Evolutionary conservation across 495 filamentous ascomycete genomes (phyloP).

Genomic region (Penicillium ochrochloron): DNA sequence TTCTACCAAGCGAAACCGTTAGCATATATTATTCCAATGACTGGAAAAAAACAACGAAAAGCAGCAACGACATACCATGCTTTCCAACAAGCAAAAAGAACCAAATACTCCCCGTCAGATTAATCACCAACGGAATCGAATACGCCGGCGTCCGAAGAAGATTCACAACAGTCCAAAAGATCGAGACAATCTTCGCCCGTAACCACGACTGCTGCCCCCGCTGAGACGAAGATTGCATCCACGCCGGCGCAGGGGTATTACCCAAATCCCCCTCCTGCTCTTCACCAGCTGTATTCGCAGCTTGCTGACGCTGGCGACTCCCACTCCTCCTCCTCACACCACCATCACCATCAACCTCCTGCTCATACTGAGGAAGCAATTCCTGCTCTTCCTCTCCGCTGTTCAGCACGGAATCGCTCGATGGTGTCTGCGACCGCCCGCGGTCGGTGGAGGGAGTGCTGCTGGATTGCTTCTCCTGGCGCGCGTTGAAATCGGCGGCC

Average conservation of each 20-base stretch:
- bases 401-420: background rate
- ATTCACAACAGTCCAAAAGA: constrained; percentile 76
- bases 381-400: constrained; percentile 30
- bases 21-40: background rate
- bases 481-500: constrained; percentile 61
- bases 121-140: constrained; percentile 81
- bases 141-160: constrained; percentile 81
- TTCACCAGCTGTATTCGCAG: background rate
- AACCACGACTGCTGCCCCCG: constrained; percentile 44
- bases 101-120: constrained; percentile 95
- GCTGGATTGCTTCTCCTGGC: constrained; percentile 38
- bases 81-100: constrained; percentile 95
- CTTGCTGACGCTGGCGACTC: constrained; percentile 18
- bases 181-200: constrained; percentile 56
- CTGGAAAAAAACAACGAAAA: no score
- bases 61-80: constrained; percentile 65
- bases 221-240: constrained; percentile 26
- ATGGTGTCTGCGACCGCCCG: constrained; percentile 19
- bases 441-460: constrained; percentile 13
- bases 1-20: constrained; percentile 54
- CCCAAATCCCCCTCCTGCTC: constrained; percentile 28
- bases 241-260: constrained; percentile 30
- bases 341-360: constrained; percentile 17
- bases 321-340: constrained; percentile 26
- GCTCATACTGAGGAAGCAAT: constrained; percentile 20